phyloP scores from a whole-genome alignment of 140 eudicot genomes.

The Senecio squalidus region DNA sequence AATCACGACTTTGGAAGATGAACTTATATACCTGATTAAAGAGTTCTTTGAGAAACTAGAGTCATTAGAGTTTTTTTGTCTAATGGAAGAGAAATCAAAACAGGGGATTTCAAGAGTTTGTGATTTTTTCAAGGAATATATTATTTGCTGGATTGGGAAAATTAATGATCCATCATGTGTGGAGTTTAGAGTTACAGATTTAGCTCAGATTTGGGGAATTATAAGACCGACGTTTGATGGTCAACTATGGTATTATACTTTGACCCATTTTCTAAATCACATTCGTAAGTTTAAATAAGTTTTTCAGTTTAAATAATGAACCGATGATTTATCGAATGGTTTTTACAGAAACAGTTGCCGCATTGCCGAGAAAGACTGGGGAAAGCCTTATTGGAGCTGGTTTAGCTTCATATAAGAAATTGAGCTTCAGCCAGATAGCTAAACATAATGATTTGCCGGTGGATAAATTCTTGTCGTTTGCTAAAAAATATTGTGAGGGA shows the following conservation, averaged over 20 bases:
- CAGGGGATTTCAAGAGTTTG: constrained; percentile 31
- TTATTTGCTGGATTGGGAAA: constrained; percentile 41
- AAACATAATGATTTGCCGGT: constrained; percentile 30
- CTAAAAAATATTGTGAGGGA: constrained; percentile 57
- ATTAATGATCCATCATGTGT: constrained; percentile 28
- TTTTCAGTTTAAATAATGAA: not conserved
- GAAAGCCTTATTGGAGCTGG: constrained; percentile 78
- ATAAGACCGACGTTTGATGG: constrained; percentile 48
- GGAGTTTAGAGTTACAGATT: constrained; percentile 32
- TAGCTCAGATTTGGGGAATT: constrained; percentile 76
- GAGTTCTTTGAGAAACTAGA: constrained; percentile 56
- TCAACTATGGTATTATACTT: constrained; percentile 38
- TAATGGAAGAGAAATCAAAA: constrained; percentile 34
- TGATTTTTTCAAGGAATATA: constrained; percentile 25
- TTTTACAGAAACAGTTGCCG: constrained; percentile 31
- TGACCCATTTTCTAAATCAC: not conserved
- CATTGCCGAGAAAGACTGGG: constrained; percentile 39
- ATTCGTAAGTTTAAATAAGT: not conserved
- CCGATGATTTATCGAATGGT: constrained; percentile 5
- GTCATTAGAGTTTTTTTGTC: constrained; percentile 17
- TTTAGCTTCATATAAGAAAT: constrained; percentile 48
- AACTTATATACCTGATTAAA: constrained; percentile 48
- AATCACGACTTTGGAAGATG: constrained; percentile 43
- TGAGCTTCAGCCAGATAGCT: constrained; percentile 17
- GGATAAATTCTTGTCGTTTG: constrained; percentile 45